These are phyloP conservation scores for Populus tremula DNA, from an alignment of 345 rosid species.

Conservation along the genomic window DNA sequence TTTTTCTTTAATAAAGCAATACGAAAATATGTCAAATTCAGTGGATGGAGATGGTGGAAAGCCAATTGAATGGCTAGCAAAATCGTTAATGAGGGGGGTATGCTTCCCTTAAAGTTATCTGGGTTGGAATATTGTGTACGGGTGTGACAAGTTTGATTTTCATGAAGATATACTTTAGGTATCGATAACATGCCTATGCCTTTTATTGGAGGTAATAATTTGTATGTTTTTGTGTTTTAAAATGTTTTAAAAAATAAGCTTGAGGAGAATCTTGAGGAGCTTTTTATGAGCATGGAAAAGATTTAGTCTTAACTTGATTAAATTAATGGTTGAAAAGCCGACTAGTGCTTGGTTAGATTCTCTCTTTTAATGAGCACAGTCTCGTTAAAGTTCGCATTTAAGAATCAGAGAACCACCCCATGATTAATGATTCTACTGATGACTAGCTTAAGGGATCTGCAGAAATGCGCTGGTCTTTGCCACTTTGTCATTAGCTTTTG, in stretches of 20 bases:
- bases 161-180: too few relatives aligned
- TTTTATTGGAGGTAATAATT: too few relatives aligned
- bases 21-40: not conserved
- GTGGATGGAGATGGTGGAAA: conserved; percentile 1
- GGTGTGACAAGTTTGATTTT: too few relatives aligned
- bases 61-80: not conserved
- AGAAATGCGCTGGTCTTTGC: not conserved
- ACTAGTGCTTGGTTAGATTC: conserved; percentile 1
- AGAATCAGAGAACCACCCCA: conserved; percentile 17
- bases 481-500: not conserved
- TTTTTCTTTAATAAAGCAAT: not conserved
- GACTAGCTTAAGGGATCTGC: not conserved
- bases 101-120: too few relatives aligned
- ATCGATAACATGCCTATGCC: too few relatives aligned
- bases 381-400: not conserved
- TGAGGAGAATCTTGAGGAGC: conserved; percentile 6
- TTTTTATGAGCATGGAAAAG: not conserved
- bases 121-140: too few relatives aligned
- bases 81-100: not conserved
- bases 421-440: conserved; percentile 23
- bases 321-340: not conserved
- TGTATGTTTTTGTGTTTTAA: too few relatives aligned
- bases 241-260: too few relatives aligned
- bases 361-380: not conserved
- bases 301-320: not conserved